Conservation (phyloP, 2,329 filamentous ascomycete species). For the Parastagonospora nodorum region DNA sequence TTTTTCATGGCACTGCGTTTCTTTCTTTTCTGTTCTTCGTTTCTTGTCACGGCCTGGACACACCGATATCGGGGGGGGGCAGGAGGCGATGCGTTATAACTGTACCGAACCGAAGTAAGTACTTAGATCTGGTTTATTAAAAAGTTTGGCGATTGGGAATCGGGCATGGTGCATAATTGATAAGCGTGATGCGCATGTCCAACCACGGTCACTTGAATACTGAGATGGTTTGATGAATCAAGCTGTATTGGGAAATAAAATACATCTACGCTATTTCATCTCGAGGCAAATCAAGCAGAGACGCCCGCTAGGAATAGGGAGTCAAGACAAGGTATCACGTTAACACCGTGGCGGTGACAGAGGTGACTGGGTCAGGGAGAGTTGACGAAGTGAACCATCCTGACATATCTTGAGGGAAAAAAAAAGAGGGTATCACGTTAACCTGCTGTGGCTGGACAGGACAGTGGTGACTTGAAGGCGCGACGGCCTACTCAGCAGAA, state of each 20-base stretch:
- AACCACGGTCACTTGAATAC: too few species aligned
- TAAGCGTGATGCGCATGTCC: too few species aligned
- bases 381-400: constrained; percentile 28
- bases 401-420: constrained; percentile 7
- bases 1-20: neutral
- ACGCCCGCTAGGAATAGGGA: neutral
- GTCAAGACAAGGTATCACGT: constrained; percentile 37
- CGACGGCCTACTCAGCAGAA: constrained; percentile 4
- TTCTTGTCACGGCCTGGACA: neutral
- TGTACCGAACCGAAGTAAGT: too few species aligned
- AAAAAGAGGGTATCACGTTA: constrained; percentile 42
- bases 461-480: constrained; percentile 44
- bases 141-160: too few species aligned
- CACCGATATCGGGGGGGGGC: too few species aligned
- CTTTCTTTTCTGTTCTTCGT: neutral
- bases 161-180: too few species aligned
- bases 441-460: constrained; percentile 23
- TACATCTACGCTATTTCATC: too few species aligned
- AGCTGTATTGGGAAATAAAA: too few species aligned
- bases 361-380: constrained; percentile 45
- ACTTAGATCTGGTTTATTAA: too few species aligned
- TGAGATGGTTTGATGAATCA: too few species aligned
- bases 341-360: constrained; percentile 42
- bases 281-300: neutral
- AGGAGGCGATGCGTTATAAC: too few species aligned